Evolutionary conservation across 495 filamentous ascomycete species (phyloP).

Genomic region (Terfezia claveryi): DNA sequence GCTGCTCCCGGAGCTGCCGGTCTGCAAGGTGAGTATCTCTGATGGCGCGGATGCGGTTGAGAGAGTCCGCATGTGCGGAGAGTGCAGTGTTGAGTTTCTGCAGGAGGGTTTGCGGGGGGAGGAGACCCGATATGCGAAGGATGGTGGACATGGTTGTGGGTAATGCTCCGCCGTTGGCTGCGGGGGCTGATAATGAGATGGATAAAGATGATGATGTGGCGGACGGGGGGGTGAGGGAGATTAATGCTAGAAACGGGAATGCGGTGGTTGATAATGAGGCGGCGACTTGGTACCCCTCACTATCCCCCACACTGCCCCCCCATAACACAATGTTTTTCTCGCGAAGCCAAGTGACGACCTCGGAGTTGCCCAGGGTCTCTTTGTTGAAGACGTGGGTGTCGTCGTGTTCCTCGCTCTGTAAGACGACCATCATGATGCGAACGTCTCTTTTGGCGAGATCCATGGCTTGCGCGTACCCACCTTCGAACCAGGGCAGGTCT

Average conservation of each 20-base stretch:
- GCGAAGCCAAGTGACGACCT: conserved; percentile 50
- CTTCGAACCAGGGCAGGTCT: conserved; percentile 51
- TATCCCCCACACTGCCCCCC: conserved; percentile 77
- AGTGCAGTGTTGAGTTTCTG: conserved; percentile 49
- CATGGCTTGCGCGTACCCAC: conserved; percentile 70
- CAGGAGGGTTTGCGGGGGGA: conserved; percentile 41
- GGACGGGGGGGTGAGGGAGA: conserved; percentile 51
- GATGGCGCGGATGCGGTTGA: conserved; percentile 43
- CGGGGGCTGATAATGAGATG: conserved; percentile 18
- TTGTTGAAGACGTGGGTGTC: conserved; percentile 66
- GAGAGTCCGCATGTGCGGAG: conserved; percentile 40
- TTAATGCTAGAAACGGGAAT: conserved; percentile 67
- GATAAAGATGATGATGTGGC: background rate
- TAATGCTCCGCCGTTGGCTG: background rate
- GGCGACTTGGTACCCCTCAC: conserved; percentile 81
- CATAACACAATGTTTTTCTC: conserved; percentile 68
- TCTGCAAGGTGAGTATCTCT: conserved; percentile 57
- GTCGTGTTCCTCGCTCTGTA: conserved; percentile 81
- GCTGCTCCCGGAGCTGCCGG: conserved; percentile 54
- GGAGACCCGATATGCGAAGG: conserved; percentile 47
- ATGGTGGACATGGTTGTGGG: conserved; percentile 44
- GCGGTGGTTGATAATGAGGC: conserved; percentile 64
- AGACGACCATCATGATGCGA: conserved; percentile 65
- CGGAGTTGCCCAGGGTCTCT: conserved; percentile 54
- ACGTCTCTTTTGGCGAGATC: conserved; percentile 78